Base-by-base conservation (phyloP, 495 filamentous ascomycete species). In the Hypoxylon crocopeplum region DNA sequence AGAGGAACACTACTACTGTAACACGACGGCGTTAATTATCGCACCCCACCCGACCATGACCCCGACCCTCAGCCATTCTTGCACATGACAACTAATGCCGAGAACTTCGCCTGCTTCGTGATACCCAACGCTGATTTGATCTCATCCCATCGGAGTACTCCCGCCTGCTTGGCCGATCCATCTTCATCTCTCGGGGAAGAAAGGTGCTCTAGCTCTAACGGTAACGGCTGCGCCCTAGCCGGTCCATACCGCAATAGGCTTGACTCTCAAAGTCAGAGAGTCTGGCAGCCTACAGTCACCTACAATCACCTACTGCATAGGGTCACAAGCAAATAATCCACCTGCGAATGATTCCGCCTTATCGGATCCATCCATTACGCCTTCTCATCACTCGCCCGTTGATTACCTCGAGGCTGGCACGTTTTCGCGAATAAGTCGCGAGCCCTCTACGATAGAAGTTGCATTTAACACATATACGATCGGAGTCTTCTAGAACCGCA, bases 11-110 rank as follows among this genome's bases (percentile, higher is more conserved):
- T 22, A 42, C 32, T 37, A 49, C 46, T 58, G 48, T 47, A 55
- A 39, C 51, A 55, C 32, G 33, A 55, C n/a, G n/a, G n/a, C n/a
- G n/a, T 46, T 44, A 24, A 59, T 59, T 59, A 59, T 59, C 56
- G 36, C 41, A 59, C 56, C 56, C 56, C 56, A 40, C 48, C 40
- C 42, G 17, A 3, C 15, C 17, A 10, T 36, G 17, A 5, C 30
- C 48, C 40, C 42, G 17, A 3, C 15, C 17, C 15, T 36, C 30
- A 5, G n/a, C 7, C 32, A 11, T 6, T 34, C 32, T 34, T 10
- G 3, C 32, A 13, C 32, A 34, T 34, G 32, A 34, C 12, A 34
- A 34, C 4, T 10, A 34, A 34, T 2, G 32, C 32, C 32, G 32
- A 34, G 36, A 42, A 41, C 24, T 21, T 52, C 41, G 11, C 44